A percentile compares a stretch with the other conserved stretches of the same genome.
phyloP scores from a whole-genome alignment of 768 basidiomycete genomes.

The Tylopilus felleus region DNA sequence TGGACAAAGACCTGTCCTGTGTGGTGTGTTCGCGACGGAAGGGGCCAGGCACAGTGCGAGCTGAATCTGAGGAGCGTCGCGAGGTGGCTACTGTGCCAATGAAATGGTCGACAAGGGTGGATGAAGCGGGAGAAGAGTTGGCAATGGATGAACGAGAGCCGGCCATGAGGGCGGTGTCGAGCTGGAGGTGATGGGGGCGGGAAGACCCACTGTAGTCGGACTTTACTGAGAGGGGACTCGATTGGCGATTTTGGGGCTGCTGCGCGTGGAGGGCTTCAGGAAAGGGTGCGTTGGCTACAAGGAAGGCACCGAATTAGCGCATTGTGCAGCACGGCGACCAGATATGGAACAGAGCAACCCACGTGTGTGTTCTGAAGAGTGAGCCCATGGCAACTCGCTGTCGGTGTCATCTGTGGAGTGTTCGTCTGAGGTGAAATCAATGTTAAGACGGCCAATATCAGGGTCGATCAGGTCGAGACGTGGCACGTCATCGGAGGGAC shows the following conservation, averaged over 20 bases:
- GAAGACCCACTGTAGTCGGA: constrained; percentile 37
- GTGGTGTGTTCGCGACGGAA: constrained; percentile 56
- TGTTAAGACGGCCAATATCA: constrained; percentile 53
- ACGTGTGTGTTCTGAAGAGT: constrained; percentile 41
- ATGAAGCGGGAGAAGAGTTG: constrained; percentile 45
- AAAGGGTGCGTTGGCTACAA: constrained; percentile 25
- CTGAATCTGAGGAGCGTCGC: constrained; percentile 70
- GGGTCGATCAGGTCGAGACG: constrained; percentile 46
- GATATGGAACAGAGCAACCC: constrained; percentile 33
- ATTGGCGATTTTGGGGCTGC: constrained; percentile 28
- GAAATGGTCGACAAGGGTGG: constrained; percentile 37
- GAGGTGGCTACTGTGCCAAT: constrained; percentile 24
- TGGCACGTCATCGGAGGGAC: constrained; percentile 32
- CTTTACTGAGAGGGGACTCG: constrained; percentile 38
- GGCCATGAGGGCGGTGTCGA: constrained; percentile 50
- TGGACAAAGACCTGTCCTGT: constrained; percentile 75
- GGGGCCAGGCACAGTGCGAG: constrained; percentile 53
- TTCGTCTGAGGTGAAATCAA: constrained; percentile 47
- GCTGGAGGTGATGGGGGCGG: constrained; percentile 52
- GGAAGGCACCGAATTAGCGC: constrained; percentile 22
- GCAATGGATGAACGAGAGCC: constrained; percentile 40
- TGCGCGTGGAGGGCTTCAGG: constrained; percentile 23
- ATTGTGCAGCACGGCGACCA: constrained; percentile 26
- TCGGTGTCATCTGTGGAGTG: constrained; percentile 40
- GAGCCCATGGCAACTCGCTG: constrained; percentile 60